phyloP scores from a whole-genome alignment of 2,329 filamentous ascomycete genomes.

The Fusarium neocosmosporiellum region DNA sequence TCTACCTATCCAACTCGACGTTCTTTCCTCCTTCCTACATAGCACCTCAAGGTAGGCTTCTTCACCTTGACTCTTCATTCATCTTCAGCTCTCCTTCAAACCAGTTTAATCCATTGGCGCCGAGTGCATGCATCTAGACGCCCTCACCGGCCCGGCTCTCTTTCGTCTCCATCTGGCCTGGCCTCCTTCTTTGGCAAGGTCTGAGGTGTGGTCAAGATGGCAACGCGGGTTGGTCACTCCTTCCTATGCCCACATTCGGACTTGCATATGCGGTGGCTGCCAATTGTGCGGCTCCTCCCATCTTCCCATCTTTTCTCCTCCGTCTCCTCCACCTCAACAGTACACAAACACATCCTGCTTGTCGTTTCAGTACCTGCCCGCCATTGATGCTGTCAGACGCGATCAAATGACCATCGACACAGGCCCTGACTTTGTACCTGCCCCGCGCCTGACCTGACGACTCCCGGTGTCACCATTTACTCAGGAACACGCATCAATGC shows the following conservation, averaged over 20 bases:
- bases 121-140: slow-evolving; percentile 5
- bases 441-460: not conserved
- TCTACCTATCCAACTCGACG: not conserved
- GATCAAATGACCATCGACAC: not conserved
- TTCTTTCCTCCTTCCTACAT: not conserved
- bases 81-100: not conserved
- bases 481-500: slow-evolving; percentile 19
- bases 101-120: not conserved
- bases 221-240: slow-evolving; percentile 27
- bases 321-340: slow-evolving; percentile 24
- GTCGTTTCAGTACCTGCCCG: slow-evolving; percentile 6
- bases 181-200: slow-evolving; percentile 1
- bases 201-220: slow-evolving; percentile 26
- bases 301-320: slow-evolving; percentile 22
- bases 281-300: slow-evolving; percentile 10
- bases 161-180: slow-evolving; percentile 11
- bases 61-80: not conserved
- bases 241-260: slow-evolving; percentile 18
- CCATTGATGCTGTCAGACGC: slow-evolving; percentile 8
- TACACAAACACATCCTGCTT: slow-evolving; percentile 12
- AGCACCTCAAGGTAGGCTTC: not conserved
- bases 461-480: not conserved
- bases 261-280: slow-evolving; percentile 26
- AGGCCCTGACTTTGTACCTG: not conserved
- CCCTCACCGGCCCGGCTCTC: slow-evolving; percentile 29